phyloP scores from a whole-genome alignment of 306 rosid species.

The Clitoria ternatea region DNA sequence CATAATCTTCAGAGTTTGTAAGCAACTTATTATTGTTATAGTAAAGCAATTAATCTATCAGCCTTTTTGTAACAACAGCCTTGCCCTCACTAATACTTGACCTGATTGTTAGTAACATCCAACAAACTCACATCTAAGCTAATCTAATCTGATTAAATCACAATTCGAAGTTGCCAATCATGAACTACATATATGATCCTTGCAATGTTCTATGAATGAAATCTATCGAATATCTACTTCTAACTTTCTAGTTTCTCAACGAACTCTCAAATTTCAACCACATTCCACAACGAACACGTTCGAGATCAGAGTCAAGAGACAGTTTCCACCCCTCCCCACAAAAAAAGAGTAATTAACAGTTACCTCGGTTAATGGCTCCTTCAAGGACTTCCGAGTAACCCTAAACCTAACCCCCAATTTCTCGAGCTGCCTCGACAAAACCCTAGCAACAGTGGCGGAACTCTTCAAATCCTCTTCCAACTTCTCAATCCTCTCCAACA shows the following conservation, averaged over 20 bases:
- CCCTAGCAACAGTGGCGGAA: slow-evolving; percentile 47
- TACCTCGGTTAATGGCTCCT: slow-evolving; percentile 84
- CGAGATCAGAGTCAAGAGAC: background rate
- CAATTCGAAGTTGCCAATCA: background rate
- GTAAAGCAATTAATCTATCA: background rate
- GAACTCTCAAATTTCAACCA: background rate
- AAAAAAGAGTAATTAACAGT: slow-evolving; percentile 40
- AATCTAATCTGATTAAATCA: too few species aligned
- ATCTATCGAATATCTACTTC: background rate
- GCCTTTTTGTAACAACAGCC: background rate
- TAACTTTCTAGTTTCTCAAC: background rate
- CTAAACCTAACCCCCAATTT: slow-evolving; percentile 81
- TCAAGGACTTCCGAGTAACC: slow-evolving; percentile 60
- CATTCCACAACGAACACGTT: background rate
- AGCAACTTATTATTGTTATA: background rate
- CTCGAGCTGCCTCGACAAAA: slow-evolving; percentile 83
- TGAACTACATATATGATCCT: background rate
- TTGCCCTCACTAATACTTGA: background rate
- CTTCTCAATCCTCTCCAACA: slow-evolving; percentile 69
- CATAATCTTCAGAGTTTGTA: background rate
- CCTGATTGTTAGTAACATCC: background rate
- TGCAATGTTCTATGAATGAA: background rate
- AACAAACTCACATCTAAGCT: background rate
- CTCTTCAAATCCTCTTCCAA: slow-evolving; percentile 77
- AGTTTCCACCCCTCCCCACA: too few species aligned